Percentiles rank a stretch among this genome's conserved stretches.
phyloP scores from a whole-genome alignment of 768 basidiomycete species.

The Coprinopsis cinerea region DNA sequence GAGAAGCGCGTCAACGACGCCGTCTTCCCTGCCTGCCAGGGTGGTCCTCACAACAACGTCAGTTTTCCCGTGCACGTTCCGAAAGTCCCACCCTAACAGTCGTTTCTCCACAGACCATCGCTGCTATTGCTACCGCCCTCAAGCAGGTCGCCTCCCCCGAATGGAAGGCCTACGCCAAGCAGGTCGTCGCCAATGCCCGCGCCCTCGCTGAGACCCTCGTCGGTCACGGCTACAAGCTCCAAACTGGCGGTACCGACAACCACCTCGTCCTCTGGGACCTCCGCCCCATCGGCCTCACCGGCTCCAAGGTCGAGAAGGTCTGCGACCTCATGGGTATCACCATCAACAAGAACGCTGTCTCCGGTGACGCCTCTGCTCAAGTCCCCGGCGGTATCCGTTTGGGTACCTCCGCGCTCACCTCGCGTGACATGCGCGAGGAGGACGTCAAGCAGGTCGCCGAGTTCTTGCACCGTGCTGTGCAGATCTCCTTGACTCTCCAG shows the following conservation, averaged over 20 bases:
- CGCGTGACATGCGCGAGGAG: constrained; percentile 84
- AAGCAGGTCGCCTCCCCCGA: constrained; percentile 86
- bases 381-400: constrained; percentile 96
- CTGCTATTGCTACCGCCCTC: constrained; percentile 88
- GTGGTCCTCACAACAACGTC: constrained; percentile 98
- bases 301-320: constrained; percentile 97
- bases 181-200: constrained; percentile 86
- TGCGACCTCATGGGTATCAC: constrained; percentile 96
- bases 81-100: neutral
- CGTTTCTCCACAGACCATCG: constrained; percentile 64
- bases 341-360: constrained; percentile 97
- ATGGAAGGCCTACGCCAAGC: constrained; percentile 89
- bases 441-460: constrained; percentile 84
- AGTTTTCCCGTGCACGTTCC: constrained; percentile 14
- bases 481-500: constrained; percentile 84
- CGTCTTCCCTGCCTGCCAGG: constrained; percentile 99
- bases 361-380: constrained; percentile 92
- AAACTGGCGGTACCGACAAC: constrained; percentile 95
- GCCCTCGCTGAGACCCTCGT: constrained; percentile 70
- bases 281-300: constrained; percentile 91
- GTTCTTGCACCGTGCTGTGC: constrained; percentile 92
- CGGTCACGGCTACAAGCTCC: constrained; percentile 87
- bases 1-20: constrained; percentile 98
- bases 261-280: constrained; percentile 98
- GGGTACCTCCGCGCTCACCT: constrained; percentile 91